Conservation (phyloP, 2,329 filamentous ascomycete species). For the Bertia moriformis region DNA sequence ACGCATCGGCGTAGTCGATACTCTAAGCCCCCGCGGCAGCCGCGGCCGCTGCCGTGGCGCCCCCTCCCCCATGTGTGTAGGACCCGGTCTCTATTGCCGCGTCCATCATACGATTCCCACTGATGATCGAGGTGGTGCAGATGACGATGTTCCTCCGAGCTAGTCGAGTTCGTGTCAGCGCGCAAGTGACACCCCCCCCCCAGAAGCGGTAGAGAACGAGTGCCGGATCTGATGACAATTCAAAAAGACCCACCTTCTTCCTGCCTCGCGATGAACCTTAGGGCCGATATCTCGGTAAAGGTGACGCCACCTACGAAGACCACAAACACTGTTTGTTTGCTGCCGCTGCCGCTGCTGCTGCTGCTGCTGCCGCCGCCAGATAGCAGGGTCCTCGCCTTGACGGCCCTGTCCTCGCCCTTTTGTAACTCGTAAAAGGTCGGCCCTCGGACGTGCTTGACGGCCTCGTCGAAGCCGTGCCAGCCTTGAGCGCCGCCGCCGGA, state of each 20-base stretch:
- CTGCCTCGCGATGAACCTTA: constrained; percentile 77
- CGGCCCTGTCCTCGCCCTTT: constrained; percentile 81
- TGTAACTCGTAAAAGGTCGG: constrained; percentile 85
- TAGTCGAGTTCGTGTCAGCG: too few species aligned
- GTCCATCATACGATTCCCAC: constrained; percentile 77
- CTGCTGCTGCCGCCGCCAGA: constrained; percentile 57
- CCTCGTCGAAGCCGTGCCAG: constrained; percentile 88
- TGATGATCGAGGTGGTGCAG: constrained; percentile 82
- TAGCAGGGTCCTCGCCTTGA: constrained; percentile 71
- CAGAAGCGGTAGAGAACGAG: background rate
- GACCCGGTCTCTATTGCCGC: constrained; percentile 62
- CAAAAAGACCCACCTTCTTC: constrained; percentile 62
- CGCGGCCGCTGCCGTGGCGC: too few species aligned
- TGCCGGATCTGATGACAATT: constrained; percentile 4
- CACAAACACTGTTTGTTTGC: constrained; percentile 76
- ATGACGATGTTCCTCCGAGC: constrained; percentile 73
- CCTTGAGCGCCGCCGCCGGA: constrained; percentile 54
- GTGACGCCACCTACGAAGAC: constrained; percentile 96
- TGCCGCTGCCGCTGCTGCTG: too few species aligned
- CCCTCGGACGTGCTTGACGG: constrained; percentile 73
- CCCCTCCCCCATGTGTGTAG: too few species aligned
- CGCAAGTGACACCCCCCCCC: too few species aligned
- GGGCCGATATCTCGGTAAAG: constrained; percentile 85
- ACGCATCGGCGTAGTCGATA: too few species aligned
- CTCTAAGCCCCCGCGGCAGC: too few species aligned